Evolutionary conservation across 495 filamentous ascomycete species (phyloP).

Genomic region (Aspergillus baeticus): DNA sequence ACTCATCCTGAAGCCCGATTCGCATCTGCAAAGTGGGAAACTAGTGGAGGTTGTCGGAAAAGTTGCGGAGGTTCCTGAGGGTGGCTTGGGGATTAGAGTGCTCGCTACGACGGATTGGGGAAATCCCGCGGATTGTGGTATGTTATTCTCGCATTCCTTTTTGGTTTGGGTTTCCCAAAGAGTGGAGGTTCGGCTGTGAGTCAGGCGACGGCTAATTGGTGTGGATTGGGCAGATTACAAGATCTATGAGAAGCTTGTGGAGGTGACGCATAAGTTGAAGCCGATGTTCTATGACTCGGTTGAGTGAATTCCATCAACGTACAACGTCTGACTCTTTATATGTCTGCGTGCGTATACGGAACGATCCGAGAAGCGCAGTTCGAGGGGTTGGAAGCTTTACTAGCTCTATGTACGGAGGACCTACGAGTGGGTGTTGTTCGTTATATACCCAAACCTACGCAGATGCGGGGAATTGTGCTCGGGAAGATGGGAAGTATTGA

Average conservation of each 20-base stretch:
- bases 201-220: not conserved
- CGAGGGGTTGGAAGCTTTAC: too few species aligned
- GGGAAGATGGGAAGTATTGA: too few species aligned
- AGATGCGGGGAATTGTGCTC: too few species aligned
- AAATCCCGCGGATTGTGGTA: slow-evolving; percentile 40
- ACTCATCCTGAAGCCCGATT: slow-evolving; percentile 73
- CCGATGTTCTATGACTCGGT: slow-evolving; percentile 68
- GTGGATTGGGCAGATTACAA: slow-evolving; percentile 62
- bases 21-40: slow-evolving; percentile 74
- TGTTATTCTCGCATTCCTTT: slow-evolving; percentile 11
- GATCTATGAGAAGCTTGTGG: slow-evolving; percentile 77
- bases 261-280: slow-evolving; percentile 83
- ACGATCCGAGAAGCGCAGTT: too few species aligned
- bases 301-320: slow-evolving; percentile 21
- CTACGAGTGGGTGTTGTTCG: too few species aligned
- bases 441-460: too few species aligned
- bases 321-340: not conserved
- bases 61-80: slow-evolving; percentile 58
- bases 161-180: not conserved
- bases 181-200: not conserved
- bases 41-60: slow-evolving; percentile 89
- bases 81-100: slow-evolving; percentile 62
- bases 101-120: slow-evolving; percentile 80
- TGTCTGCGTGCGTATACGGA: too few species aligned
- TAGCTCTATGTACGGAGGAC: too few species aligned